These are phyloP conservation scores for Ambispora gerdemannii DNA, from an alignment of 192 early-diverging fungal genomes.

Conservation along the genomic window DNA sequence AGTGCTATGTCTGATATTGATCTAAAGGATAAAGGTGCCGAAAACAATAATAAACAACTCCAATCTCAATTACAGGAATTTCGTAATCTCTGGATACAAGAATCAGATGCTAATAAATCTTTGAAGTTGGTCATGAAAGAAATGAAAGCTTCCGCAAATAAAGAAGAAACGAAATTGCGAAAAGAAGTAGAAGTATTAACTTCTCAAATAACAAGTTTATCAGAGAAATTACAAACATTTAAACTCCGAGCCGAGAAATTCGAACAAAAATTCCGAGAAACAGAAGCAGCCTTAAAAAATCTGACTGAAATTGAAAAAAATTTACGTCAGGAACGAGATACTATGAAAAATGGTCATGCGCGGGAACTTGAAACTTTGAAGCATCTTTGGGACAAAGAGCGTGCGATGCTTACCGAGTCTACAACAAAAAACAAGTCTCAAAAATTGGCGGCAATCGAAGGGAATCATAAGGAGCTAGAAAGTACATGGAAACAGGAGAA, in stretches of 20 bases:
- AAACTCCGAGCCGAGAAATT: slow-evolving; percentile 7
- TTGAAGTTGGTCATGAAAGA: background rate
- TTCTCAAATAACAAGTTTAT: background rate
- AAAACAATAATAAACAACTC: background rate
- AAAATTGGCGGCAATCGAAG: background rate
- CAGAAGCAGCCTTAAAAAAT: background rate
- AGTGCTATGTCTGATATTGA: background rate
- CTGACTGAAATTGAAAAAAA: background rate
- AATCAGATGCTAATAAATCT: background rate
- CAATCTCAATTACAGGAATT: background rate
- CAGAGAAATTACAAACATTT: background rate
- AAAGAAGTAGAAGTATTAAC: background rate
- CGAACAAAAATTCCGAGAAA: background rate
- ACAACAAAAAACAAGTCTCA: background rate
- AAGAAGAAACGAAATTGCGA: slow-evolving; percentile 1
- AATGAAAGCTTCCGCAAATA: background rate
- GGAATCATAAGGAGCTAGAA: background rate
- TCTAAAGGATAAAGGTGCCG: background rate
- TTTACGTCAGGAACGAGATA: background rate
- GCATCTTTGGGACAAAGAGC: slow-evolving; percentile 12
- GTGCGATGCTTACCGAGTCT: background rate
- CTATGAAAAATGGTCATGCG: background rate
- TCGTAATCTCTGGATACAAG: slow-evolving; percentile 8
- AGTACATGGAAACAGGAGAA: slow-evolving; percentile 1
- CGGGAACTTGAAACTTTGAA: slow-evolving; percentile 10